Evolutionary conservation across 1,284 basidiomycete genomes (phyloP).

Genomic region (Veloboletus limbatus): DNA sequence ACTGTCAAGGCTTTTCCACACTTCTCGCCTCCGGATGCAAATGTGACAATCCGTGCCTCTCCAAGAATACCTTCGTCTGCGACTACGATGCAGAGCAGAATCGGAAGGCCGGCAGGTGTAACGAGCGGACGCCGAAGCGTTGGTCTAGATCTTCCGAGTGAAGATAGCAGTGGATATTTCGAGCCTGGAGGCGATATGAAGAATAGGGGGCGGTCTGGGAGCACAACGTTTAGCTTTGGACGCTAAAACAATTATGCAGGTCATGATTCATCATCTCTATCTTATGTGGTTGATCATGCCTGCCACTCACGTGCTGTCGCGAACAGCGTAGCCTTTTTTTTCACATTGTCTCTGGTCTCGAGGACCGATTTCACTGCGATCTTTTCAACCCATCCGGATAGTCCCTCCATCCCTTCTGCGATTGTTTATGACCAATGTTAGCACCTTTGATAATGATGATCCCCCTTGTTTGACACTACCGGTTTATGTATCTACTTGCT

Average conservation of each 20-base stretch:
- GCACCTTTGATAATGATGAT: conserved; percentile 18
- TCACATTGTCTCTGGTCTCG: conserved; percentile 19
- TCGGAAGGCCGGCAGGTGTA: conserved; percentile 52
- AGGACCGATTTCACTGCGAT: conserved; percentile 19
- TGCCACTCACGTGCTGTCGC: conserved; percentile 12
- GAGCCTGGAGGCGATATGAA: conserved; percentile 22
- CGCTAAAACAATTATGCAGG: conserved; percentile 20
- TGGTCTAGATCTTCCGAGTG: conserved; percentile 33
- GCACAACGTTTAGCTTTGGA: conserved; percentile 27
- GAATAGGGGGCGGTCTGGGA: conserved; percentile 35
- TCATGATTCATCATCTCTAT: conserved; percentile 11
- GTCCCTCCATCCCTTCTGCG: conserved; percentile 19
- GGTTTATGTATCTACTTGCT: conserved; percentile 12
- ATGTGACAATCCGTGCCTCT: conserved; percentile 50
- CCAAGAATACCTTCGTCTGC: conserved; percentile 42
- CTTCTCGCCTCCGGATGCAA: conserved; percentile 41
- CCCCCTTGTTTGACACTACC: conserved; percentile 8
- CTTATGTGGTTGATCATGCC: conserved; percentile 7
- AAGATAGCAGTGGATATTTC: conserved; percentile 18
- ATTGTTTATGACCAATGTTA: conserved; percentile 28
- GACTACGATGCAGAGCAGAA: conserved; percentile 52
- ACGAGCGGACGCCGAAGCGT: conserved; percentile 48
- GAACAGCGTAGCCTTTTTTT: conserved; percentile 15
- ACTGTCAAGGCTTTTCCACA: conserved; percentile 39
- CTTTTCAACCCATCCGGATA: conserved; percentile 10